A percentile compares a stretch with the other conserved stretches of the same genome.
Conservation (phyloP, 2,329 filamentous ascomycete species). For the Cladosporium phlei region DNA sequence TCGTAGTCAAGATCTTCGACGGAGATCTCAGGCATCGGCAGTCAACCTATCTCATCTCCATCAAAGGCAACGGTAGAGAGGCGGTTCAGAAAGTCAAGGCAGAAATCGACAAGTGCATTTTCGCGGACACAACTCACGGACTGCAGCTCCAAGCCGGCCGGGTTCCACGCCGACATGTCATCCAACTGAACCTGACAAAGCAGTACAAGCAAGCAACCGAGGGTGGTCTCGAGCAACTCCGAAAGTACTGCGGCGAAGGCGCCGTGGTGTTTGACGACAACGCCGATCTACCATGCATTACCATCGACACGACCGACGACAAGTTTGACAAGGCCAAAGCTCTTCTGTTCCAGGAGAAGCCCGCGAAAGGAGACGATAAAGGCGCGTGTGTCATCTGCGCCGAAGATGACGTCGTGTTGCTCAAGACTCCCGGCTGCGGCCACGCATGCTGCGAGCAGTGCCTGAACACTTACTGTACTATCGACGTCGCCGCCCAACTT, state of each 20-base stretch:
- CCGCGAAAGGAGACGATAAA: neutral
- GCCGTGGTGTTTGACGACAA: neutral
- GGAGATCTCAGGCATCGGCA: conserved; percentile 10
- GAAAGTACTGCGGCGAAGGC: conserved; percentile 1
- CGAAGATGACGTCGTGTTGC: neutral
- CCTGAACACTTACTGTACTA: conserved; percentile 10
- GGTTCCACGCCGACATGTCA: conserved; percentile 4
- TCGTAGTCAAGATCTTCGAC: conserved; percentile 7
- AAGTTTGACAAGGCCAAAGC: conserved; percentile 12
- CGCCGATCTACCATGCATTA: neutral
- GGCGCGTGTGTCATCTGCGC: conserved; percentile 9
- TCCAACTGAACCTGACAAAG: conserved; percentile 11
- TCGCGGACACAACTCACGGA: neutral
- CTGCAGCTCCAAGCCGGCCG: neutral
- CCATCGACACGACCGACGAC: neutral
- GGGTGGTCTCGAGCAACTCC: neutral
- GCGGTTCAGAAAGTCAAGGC: neutral
- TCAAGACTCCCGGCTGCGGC: conserved; percentile 5
- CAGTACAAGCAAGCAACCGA: conserved; percentile 1
- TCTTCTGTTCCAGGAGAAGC: neutral
- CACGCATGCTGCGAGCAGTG: conserved; percentile 15
- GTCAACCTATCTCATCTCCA: conserved; percentile 4
- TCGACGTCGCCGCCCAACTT: neutral
- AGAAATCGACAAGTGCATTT: conserved; percentile 2
- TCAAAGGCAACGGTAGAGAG: conserved; percentile 1